Conservation (phyloP, 2,329 filamentous ascomycete genomes). For the Exophiala viscosa region DNA sequence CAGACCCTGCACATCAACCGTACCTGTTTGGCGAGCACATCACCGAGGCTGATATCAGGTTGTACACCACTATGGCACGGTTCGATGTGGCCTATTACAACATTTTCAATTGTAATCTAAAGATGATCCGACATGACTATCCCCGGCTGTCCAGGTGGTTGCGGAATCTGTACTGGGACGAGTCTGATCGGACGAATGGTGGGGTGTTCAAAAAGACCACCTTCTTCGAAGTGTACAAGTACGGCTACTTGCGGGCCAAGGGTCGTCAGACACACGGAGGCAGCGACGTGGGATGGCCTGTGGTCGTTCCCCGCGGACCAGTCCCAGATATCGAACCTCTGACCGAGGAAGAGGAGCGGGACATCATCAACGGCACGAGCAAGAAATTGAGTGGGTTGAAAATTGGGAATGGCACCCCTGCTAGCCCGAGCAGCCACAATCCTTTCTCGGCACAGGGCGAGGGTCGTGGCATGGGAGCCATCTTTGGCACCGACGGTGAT, state of each 20-base stretch:
- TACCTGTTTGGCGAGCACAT: conserved; percentile 70
- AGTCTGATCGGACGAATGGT: conserved; percentile 38
- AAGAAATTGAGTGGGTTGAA: conserved; percentile 15
- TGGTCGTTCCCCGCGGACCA: conserved; percentile 25
- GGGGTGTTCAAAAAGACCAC: conserved; percentile 45
- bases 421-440: conserved; percentile 8
- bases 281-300: conserved; percentile 9
- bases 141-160: conserved; percentile 47
- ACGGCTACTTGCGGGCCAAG: conserved; percentile 24
- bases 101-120: conserved; percentile 72
- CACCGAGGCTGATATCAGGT: conserved; percentile 73
- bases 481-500: conserved; percentile 20
- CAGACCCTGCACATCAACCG: conserved; percentile 48
- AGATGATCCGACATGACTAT: conserved; percentile 61
- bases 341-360: conserved; percentile 27
- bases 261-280: conserved; percentile 17
- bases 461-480: conserved; percentile 16
- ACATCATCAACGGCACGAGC: conserved; percentile 16
- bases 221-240: conserved; percentile 37
- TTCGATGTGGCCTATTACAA: conserved; percentile 74
- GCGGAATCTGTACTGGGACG: conserved; percentile 46
- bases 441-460: conserved; percentile 20
- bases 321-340: conserved; percentile 24
- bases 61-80: conserved; percentile 65
- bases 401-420: neutral